Evolutionary conservation across 2,329 filamentous ascomycete genomes (phyloP), one percentile per base, ranked within the genome.

Genomic region (Hymenoscyphus infarciens): DNA sequence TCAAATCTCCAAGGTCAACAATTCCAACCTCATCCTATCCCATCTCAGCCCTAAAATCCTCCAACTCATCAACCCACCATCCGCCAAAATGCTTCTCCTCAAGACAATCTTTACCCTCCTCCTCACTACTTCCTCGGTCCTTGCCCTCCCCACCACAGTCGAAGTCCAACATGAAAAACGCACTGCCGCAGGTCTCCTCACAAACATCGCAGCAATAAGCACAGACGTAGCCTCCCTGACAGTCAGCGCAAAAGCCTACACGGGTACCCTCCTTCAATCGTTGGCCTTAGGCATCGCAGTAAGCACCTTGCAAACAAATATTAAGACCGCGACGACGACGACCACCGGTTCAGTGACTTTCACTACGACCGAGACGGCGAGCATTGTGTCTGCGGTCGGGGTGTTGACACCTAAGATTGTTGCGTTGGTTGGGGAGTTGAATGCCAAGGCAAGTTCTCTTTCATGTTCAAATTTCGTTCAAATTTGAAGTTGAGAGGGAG

Each of bases 41-140:
- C 1, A 35, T 35, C 33, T 35, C 33, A 35, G 10, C 33, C 8
- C 33, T 35, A 8, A 35, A 35, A 35, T 2, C 16, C 42, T 13
- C 42, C 19, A 57, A 39, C 15, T 35, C 55, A 33, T 62, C 60
- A 13, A 10, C 8, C 33, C 8, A 11, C 33, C 33, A 35, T 2
- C 33, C 33, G 10, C 33, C 33, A 64, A 63, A 56, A 66, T 63
- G 64, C 59, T 62, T 53, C 49, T 66, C 61, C 55, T 58, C 54
- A 61, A 22, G 22, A 58, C 42, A 35, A n/a, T 59, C 53, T 5
- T 62, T 31, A 38, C 33, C 10, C 16, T 57, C 57, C 54, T 64
- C 35, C 54, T 63, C 53, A 49, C 65, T 35, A 39, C 58, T 16
- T 58, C 61, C 56, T 31, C 57, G 16, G 33, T 35, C 10, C 33